A percentile compares a stretch with the other conserved stretches of the same genome.
These are phyloP conservation scores for Tolypocladium guangdongense DNA, from an alignment of 2,329 filamentous ascomycete species.

Conservation along the genomic window DNA sequence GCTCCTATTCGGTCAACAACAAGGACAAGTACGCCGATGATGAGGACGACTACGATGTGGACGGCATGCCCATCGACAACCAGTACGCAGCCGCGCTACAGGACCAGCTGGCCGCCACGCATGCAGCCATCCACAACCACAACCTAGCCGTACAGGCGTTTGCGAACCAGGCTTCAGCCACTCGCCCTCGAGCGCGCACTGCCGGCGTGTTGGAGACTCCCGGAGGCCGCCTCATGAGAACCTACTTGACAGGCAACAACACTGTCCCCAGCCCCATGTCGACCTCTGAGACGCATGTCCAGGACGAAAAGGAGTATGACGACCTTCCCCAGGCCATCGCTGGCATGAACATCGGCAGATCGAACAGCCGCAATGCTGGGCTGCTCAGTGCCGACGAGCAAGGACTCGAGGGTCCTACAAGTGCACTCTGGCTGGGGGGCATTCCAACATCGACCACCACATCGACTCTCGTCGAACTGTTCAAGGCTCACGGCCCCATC, in stretches of 20 bases:
- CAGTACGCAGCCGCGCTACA: conserved; percentile 52
- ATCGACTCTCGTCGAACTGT: conserved; percentile 89
- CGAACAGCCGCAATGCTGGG: conserved; percentile 55
- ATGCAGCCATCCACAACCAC: conserved; percentile 72
- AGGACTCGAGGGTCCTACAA: conserved; percentile 78
- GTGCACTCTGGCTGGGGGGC: conserved; percentile 92
- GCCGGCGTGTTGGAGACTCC: conserved; percentile 83
- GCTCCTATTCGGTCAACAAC: conserved; percentile 96
- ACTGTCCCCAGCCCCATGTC: conserved; percentile 64
- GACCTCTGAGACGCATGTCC: conserved; percentile 61
- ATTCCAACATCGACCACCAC: conserved; percentile 96
- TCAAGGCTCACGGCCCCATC: conserved; percentile 85
- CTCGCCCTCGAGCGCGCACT: conserved; percentile 78
- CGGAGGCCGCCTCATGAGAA: conserved; percentile 52
- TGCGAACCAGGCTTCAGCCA: conserved; percentile 71
- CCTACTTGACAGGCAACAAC: conserved; percentile 63
- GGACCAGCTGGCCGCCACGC: conserved; percentile 51
- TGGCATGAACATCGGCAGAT: conserved; percentile 60
- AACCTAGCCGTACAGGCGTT: conserved; percentile 91
- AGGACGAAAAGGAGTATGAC: conserved; percentile 69
- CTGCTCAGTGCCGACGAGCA: conserved; percentile 65
- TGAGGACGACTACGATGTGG: conserved; percentile 61
- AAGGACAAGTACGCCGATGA: conserved; percentile 94
- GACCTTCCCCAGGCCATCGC: conserved; percentile 75
- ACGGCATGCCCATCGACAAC: conserved; percentile 38